Evolutionary conservation across 345 rosid genomes (phyloP).

Genomic region (Schrenkiella parvula): DNA sequence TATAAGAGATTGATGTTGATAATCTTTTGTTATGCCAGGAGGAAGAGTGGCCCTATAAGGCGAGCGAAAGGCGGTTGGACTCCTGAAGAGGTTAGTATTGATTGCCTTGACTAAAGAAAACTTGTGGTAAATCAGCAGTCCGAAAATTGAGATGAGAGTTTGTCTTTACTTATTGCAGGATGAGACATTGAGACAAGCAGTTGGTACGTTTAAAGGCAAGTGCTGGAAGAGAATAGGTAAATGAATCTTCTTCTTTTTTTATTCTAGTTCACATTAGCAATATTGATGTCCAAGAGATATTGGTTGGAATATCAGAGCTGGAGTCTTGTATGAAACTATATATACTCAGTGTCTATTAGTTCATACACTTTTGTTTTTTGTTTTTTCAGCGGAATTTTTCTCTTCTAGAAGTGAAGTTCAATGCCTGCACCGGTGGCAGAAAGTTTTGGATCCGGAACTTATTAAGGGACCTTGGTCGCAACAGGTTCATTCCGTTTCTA

Average conservation of each 20-base stretch:
- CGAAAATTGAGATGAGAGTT: neutral
- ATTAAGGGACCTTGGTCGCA: conserved; percentile 98
- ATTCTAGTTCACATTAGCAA: neutral
- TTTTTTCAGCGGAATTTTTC: conserved; percentile 69
- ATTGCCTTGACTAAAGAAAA: neutral
- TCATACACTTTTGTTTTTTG: neutral
- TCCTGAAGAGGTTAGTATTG: conserved; percentile 66
- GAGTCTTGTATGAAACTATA: neutral
- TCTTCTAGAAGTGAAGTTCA: conserved; percentile 94
- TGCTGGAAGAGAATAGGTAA: conserved; percentile 89
- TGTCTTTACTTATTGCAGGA: conserved; percentile 52
- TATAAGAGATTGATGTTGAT: conserved; percentile 18
- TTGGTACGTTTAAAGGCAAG: conserved; percentile 64
- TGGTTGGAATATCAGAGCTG: neutral
- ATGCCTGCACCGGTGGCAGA: conserved; percentile 99
- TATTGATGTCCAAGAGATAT: neutral
- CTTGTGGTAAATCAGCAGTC: neutral
- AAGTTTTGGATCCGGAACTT: conserved; percentile 95
- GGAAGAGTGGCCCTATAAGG: conserved; percentile 94
- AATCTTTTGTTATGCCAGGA: conserved; percentile 46
- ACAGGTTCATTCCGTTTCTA: conserved; percentile 49
- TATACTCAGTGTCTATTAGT: neutral
- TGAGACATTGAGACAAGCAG: conserved; percentile 81
- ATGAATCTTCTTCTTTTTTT: neutral
- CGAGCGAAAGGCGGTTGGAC: conserved; percentile 99